Evolutionary conservation across 495 filamentous ascomycete species (phyloP).

Genomic region (Lichenothelia convexa): DNA sequence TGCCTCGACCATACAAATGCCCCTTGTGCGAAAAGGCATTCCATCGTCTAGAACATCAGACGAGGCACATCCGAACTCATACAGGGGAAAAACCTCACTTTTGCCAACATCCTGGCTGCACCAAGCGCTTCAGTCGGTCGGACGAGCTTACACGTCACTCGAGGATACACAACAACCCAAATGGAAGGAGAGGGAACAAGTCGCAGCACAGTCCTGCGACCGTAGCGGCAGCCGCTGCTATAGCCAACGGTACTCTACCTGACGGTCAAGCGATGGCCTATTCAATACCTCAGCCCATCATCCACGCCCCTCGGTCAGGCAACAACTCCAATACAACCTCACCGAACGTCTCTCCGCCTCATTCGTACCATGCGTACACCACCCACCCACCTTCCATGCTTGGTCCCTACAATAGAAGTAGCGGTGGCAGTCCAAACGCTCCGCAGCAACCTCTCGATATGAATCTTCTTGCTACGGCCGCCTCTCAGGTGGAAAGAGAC

Average conservation of each 20-base stretch:
- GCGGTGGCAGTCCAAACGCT: constrained; percentile 22
- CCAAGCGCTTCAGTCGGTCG: constrained; percentile 91
- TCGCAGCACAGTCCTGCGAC: constrained; percentile 29
- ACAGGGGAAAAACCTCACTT: constrained; percentile 97
- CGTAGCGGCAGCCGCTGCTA: constrained; percentile 33
- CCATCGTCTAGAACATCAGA: constrained; percentile 96
- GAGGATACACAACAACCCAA: constrained; percentile 97
- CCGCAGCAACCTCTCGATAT: constrained; percentile 51
- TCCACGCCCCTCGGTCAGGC: constrained; percentile 65
- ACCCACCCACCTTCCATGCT: constrained; percentile 42
- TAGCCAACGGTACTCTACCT: constrained; percentile 23
- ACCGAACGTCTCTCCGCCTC: constrained; percentile 88
- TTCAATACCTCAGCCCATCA: constrained; percentile 68
- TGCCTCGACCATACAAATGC: constrained; percentile 95
- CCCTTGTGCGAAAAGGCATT: constrained; percentile 97
- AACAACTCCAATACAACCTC: constrained; percentile 76
- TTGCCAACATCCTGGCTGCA: constrained; percentile 86
- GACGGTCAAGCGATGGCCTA: constrained; percentile 32
- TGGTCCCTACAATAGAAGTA: constrained; percentile 37
- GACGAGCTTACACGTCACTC: constrained; percentile 95
- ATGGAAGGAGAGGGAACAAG: constrained; percentile 87
- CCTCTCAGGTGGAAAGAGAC: constrained; percentile 73
- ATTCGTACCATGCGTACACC: constrained; percentile 64
- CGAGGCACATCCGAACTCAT: constrained; percentile 90
- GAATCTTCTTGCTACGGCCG: constrained; percentile 77